A percentile compares a stretch with the other conserved stretches of the same genome.
These are phyloP conservation scores for Heterotrichella gracilis DNA, from an alignment of 352 stramenopile species.

Conservation along the genomic window DNA sequence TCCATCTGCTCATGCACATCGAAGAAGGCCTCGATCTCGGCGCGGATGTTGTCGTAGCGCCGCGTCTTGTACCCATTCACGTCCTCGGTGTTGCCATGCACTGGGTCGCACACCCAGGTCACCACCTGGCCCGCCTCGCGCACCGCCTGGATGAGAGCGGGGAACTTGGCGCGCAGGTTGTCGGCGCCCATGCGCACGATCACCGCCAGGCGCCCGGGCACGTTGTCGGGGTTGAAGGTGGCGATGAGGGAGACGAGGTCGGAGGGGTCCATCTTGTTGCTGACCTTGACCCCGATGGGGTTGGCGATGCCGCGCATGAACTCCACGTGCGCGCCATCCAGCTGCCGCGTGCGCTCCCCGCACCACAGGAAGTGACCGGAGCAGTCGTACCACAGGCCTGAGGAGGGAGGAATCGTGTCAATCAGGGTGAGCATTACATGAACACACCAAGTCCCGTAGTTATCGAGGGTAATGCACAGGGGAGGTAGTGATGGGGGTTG, in stretches of 20 bases:
- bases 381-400: constrained; percentile 74
- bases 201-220: constrained; percentile 73
- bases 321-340: constrained; percentile 83
- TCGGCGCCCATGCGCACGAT: constrained; percentile 84
- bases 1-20: constrained; percentile 75
- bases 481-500: background rate
- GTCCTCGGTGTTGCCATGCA: constrained; percentile 68
- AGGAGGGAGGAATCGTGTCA: background rate
- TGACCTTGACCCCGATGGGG: constrained; percentile 87
- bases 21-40: constrained; percentile 75
- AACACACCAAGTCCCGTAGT: background rate
- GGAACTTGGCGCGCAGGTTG: constrained; percentile 46
- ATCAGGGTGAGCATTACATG: background rate
- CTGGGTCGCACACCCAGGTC: constrained; percentile 72
- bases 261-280: constrained; percentile 58
- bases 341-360: constrained; percentile 75
- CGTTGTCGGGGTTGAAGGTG: constrained; percentile 66
- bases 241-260: constrained; percentile 71
- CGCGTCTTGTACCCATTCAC: constrained; percentile 71
- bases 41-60: constrained; percentile 73
- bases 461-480: background rate
- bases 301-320: constrained; percentile 88
- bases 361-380: constrained; percentile 92
- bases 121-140: constrained; percentile 56
- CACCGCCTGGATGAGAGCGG: constrained; percentile 67